A percentile compares a stretch with the other conserved stretches of the same genome.
Conservation (phyloP, 768 basidiomycete genomes). For the Candolleomyces eurysporus region DNA sequence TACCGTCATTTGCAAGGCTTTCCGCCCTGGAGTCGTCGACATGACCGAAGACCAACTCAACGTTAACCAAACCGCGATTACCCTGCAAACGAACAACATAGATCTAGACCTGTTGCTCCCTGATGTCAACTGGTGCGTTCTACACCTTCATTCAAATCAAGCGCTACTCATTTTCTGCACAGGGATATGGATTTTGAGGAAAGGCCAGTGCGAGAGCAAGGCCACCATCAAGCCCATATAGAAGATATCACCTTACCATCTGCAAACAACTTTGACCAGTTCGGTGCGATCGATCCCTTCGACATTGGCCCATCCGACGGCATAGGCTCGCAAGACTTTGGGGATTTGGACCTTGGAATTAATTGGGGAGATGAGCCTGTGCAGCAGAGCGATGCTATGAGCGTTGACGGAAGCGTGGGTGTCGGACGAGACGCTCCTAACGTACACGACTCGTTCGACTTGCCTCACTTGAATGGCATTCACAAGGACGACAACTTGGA, state of each 20-base stretch:
- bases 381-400: constrained; percentile 46
- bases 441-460: constrained; percentile 54
- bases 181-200: constrained; percentile 85
- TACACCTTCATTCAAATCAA: neutral
- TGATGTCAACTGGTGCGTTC: constrained; percentile 72
- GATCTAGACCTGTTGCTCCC: constrained; percentile 80
- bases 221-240: constrained; percentile 79
- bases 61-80: constrained; percentile 86
- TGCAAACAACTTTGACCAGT: constrained; percentile 66
- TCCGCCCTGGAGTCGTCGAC: constrained; percentile 93
- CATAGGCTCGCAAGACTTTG: constrained; percentile 82
- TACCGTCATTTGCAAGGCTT: constrained; percentile 53
- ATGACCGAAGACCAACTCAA: constrained; percentile 92
- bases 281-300: constrained; percentile 71
- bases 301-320: constrained; percentile 79
- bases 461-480: constrained; percentile 53
- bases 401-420: constrained; percentile 62
- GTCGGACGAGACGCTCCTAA: constrained; percentile 70
- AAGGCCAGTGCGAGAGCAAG: constrained; percentile 59
- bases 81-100: constrained; percentile 71
- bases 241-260: constrained; percentile 88
- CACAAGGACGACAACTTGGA: constrained; percentile 57
- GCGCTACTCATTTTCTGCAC: constrained; percentile 12
- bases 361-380: constrained; percentile 67
- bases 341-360: constrained; percentile 70